Conservation (phyloP, 257 asterid genomes). For the Gentiana dahurica region DNA sequence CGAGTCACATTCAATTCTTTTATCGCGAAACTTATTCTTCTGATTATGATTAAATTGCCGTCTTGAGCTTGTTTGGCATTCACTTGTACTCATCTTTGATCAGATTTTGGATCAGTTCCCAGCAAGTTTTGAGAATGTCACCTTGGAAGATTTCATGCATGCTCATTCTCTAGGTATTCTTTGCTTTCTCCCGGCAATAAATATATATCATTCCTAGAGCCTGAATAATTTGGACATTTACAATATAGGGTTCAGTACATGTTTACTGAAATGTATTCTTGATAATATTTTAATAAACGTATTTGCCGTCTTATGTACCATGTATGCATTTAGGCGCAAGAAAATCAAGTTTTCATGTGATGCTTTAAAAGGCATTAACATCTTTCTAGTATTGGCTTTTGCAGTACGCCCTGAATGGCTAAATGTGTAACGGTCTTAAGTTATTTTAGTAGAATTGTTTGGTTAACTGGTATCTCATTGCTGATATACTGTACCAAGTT, state of each 20-base stretch:
- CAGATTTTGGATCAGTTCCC: constrained; percentile 40
- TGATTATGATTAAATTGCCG: not conserved
- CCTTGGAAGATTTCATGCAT: constrained; percentile 42
- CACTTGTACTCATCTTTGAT: constrained; percentile 2
- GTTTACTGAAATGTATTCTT: not conserved
- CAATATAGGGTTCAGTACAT: not conserved
- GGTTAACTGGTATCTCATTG: not conserved
- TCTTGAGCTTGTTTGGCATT: not conserved
- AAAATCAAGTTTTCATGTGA: not conserved
- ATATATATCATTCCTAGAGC: not conserved
- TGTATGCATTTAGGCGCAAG: not conserved
- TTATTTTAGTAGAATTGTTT: too few species aligned
- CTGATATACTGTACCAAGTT: not conserved
- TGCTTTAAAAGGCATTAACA: too few species aligned
- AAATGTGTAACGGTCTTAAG: too few species aligned
- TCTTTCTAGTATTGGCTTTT: too few species aligned
- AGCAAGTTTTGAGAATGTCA: constrained; percentile 22
- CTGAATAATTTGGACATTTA: not conserved
- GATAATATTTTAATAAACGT: too few species aligned
- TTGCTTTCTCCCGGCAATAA: not conserved
- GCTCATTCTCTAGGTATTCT: constrained; percentile 51
- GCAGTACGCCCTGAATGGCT: too few species aligned
- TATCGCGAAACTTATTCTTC: not conserved
- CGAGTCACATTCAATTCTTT: not conserved
- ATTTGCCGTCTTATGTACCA: too few species aligned